Evolutionary conservation across 2,329 filamentous ascomycete genomes (phyloP), one percentile per base, ranked within the genome.

Genomic region (Cercospora sp.): DNA sequence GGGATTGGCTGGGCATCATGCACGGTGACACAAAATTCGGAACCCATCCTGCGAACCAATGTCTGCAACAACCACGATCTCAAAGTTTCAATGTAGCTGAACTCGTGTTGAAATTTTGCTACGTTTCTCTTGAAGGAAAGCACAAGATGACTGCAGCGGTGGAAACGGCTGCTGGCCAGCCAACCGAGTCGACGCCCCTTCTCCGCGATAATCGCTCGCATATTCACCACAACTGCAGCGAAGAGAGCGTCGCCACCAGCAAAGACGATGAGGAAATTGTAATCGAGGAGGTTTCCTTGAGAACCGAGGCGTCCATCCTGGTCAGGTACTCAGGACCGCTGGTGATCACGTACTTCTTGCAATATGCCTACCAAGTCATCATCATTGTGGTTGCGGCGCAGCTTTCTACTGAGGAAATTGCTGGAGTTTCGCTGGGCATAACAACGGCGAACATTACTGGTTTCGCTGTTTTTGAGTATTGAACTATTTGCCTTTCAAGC

Each of bases 371-470:
- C 71, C 84, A 78, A 63, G 76, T 86, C 36, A 82, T 85, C 64
- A 84, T 83, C 1, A 84, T 84, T 23, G 81, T 85, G 45, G 82
- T 84, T 0, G 84, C 84, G 0, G 85, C 85, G 0, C 84, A 84
- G 71, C 80, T 87, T 8, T 81, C 84, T 20, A 83, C 83, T 3
- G 81, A 84, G 71, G 85, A 85, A 66, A 75, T 87, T 9, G 85
- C 83, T 1, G 85, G 85, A 0, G 84, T 85, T 0, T 84, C 82
- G 63, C 74, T 87, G 16, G 84, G 83, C 26, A 81, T 83, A 26
- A 86, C 84, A 57, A 86, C 84, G 0, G 83, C 85, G 71, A 86
- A 84, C 68, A 86, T 87, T 61, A 78, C 84, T 6, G 85, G 85
- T 0, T 80, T 84, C 20, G 82, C 85, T 1, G 77, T 85, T 23